Base-by-base conservation (phyloP, 2,329 filamentous ascomycete species). In the Rachicladosporium sp. region DNA sequence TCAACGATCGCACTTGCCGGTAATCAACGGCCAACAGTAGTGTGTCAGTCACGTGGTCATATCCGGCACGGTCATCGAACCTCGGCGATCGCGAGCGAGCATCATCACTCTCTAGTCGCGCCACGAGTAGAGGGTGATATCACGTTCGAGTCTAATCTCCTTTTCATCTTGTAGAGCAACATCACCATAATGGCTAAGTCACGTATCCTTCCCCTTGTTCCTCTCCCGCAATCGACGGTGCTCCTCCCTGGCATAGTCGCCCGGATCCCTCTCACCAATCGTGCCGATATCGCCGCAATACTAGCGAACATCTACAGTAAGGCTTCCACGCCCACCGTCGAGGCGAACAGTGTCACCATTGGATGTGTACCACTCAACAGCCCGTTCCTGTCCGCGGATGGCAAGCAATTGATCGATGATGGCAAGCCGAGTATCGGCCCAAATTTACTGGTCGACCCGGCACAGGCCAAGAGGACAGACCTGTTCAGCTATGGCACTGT, bases 281-380 rank as follows among this genome's bases (percentile, higher is more conserved):
- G 89, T 37, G 78, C 85, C 49, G 91, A 96, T 62, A 81, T 96
- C 49, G 81, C 86, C 38, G 83, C 89, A 37, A 75, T 96, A 33
- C 77, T 98, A 42, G 83, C 87, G 12, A 80, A 81, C 50, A 76
- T 94, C 43, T 89, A 93, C 63, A 82, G 82, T 53, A 78, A 79
- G 50, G 79, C 80, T 21, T 71, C 82, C 29, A 74, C 76, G 31
- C 64, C 68, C 19, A 80, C 78, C 52, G 74, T 68, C 2, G 69
- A 80, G 49, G 74, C 77, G 21, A 73, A 71, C 46, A 70, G 77
- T 49, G 77, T 94, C 50, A 79, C 83, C 6, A 79, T 96, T 48
- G 86, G 82, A 38, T 96, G 89, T 60, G 78, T 96, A 40, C 91
- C 91, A 12, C 69, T 95, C 44, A 80, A 71, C 47, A 91, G 85